Evolutionary conservation across 1,139 yeast genomes (phyloP).

Genomic region (Schizosaccharomyces versatilis): DNA sequence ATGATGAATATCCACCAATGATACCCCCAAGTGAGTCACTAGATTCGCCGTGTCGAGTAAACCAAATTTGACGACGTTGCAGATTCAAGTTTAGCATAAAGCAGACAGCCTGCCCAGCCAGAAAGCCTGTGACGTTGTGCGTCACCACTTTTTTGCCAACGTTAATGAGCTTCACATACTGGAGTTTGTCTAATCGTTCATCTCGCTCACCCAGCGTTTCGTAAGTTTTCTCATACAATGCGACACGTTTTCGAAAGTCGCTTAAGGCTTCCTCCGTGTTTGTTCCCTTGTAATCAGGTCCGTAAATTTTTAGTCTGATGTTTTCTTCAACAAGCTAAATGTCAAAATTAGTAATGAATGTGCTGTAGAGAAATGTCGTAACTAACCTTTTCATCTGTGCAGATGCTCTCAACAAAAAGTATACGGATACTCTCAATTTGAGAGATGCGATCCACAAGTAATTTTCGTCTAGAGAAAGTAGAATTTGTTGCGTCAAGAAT

Average conservation of each 20-base stretch:
- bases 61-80: constrained; percentile 76
- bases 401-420: constrained; percentile 77
- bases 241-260: constrained; percentile 55
- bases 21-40: constrained; percentile 80
- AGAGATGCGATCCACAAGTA: constrained; percentile 45
- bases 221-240: constrained; percentile 48
- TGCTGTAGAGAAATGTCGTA: constrained; percentile 25
- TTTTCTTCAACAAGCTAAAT: constrained; percentile 57
- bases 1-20: constrained; percentile 84
- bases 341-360: background rate
- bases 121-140: constrained; percentile 66
- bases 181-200: constrained; percentile 34
- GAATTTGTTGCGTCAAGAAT: constrained; percentile 91
- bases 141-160: constrained; percentile 73
- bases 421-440: constrained; percentile 64
- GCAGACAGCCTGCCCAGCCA: constrained; percentile 81
- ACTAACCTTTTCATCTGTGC: constrained; percentile 61
- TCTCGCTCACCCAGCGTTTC: constrained; percentile 56
- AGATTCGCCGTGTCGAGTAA: constrained; percentile 89
- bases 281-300: constrained; percentile 58
- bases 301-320: constrained; percentile 60
- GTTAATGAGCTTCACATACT: constrained; percentile 70
- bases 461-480: constrained; percentile 40
- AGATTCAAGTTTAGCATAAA: constrained; percentile 89
- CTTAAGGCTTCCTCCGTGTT: constrained; percentile 50